A percentile compares a stretch with the other conserved stretches of the same genome.
phyloP scores from a whole-genome alignment of 768 basidiomycete genomes.

The Suillus sp. region DNA sequence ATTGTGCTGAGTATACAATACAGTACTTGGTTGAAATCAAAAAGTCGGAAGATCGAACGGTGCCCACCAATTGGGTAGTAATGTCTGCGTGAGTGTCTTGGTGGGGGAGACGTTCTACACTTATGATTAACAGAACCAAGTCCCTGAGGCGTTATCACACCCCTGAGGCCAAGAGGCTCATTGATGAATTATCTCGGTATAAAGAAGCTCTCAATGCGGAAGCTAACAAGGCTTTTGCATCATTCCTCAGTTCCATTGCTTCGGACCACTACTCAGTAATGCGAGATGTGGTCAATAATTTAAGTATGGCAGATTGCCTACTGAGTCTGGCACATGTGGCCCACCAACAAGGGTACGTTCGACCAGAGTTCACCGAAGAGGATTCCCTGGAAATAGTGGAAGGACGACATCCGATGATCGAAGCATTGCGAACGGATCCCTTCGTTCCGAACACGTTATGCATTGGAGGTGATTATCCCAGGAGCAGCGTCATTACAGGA shows the following conservation, averaged over 20 bases:
- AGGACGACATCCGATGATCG: constrained; percentile 95
- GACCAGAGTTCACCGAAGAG: constrained; percentile 72
- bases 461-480: constrained; percentile 56
- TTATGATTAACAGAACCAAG: constrained; percentile 59
- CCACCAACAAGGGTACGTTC: constrained; percentile 71
- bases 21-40: constrained; percentile 84
- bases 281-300: constrained; percentile 73
- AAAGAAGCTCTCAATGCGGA: constrained; percentile 72
- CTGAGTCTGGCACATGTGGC: constrained; percentile 83
- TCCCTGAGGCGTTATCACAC: constrained; percentile 72
- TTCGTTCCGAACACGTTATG: constrained; percentile 83
- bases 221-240: constrained; percentile 62
- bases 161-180: constrained; percentile 58
- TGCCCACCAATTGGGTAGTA: constrained; percentile 60
- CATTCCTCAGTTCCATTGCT: constrained; percentile 72
- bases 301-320: constrained; percentile 87
- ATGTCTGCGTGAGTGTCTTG: constrained; percentile 56
- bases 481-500: constrained; percentile 77
- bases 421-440: constrained; percentile 72
- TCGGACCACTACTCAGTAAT: constrained; percentile 68
- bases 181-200: constrained; percentile 74
- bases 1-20: neutral
- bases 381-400: constrained; percentile 70
- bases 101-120: neutral
- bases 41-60: constrained; percentile 49